Conservation (phyloP, 371 early-diverging fungal genomes). For the Rhizopus stolonifer region DNA sequence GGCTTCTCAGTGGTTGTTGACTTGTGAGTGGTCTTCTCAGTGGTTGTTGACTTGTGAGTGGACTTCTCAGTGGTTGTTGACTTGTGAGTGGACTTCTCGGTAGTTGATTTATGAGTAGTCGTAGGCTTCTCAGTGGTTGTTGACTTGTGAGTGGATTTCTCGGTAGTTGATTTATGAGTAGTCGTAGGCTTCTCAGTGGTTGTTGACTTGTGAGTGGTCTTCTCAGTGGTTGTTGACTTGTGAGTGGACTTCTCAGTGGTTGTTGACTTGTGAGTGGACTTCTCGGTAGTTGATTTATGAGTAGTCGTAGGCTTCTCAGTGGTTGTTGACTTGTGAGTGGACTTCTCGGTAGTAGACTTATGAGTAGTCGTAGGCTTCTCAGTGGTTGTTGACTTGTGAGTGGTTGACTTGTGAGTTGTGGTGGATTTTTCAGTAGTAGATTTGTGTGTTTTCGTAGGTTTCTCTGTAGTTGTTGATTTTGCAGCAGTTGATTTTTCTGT, state of each 20-base stretch:
- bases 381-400: neutral
- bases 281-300: neutral
- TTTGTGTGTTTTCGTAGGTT: no score
- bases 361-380: neutral
- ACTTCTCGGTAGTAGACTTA: neutral
- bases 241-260: neutral
- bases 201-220: neutral
- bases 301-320: conserved; percentile 3
- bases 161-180: neutral
- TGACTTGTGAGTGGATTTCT: no score
- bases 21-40: neutral
- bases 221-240: neutral
- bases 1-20: conserved; percentile 1
- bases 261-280: no score
- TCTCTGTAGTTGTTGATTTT: conserved; percentile 3
- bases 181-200: neutral
- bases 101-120: conserved; percentile 5
- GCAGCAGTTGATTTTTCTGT: neutral
- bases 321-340: no score
- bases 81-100: neutral
- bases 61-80: neutral
- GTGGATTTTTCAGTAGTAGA: neutral
- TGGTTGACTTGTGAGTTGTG: neutral
- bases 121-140: conserved; percentile 1
- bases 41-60: neutral